Percentiles rank a stretch among this genome's conserved stretches.
Conservation (phyloP, 306 rosid species). For the Ziziphus jujuba region DNA sequence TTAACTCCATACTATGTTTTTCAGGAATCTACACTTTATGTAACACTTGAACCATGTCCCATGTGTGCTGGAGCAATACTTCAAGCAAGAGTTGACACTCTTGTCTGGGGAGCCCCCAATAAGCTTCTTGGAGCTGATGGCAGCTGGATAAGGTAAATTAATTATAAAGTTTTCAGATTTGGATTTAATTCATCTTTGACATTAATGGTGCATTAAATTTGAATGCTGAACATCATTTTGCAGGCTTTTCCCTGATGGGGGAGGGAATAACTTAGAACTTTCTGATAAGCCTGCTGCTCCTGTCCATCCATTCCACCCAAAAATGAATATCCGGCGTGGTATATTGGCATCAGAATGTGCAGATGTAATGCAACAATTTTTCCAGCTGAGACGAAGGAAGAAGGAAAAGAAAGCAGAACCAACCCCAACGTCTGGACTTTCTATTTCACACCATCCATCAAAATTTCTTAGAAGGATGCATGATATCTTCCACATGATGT, state of each 20-base stretch:
- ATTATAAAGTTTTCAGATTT: not conserved
- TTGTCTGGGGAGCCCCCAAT: slow-evolving; percentile 99
- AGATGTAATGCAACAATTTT: slow-evolving; percentile 88
- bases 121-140: slow-evolving; percentile 99
- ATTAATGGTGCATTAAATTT: not conserved
- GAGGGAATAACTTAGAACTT: slow-evolving; percentile 47
- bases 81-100: slow-evolving; percentile 73
- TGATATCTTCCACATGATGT: slow-evolving; percentile 64
- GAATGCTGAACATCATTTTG: slow-evolving; percentile 4
- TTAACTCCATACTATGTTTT: slow-evolving; percentile 11
- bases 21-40: slow-evolving; percentile 80
- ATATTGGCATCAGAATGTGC: slow-evolving; percentile 78
- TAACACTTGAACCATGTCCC: slow-evolving; percentile 98
- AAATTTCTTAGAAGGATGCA: slow-evolving; percentile 73
- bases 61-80: slow-evolving; percentile 99
- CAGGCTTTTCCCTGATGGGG: slow-evolving; percentile 79
- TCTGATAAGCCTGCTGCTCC: slow-evolving; percentile 66
- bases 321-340: slow-evolving; percentile 69
- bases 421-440: slow-evolving; percentile 32
- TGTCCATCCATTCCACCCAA: slow-evolving; percentile 94
- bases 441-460: slow-evolving; percentile 51
- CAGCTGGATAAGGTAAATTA: slow-evolving; percentile 88
- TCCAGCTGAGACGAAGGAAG: slow-evolving; percentile 73
- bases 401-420: slow-evolving; percentile 44
- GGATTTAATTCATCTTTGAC: slow-evolving; percentile 1